Conservation (phyloP, 2,329 filamentous ascomycete species). For the Dothideomycetes sp. region DNA sequence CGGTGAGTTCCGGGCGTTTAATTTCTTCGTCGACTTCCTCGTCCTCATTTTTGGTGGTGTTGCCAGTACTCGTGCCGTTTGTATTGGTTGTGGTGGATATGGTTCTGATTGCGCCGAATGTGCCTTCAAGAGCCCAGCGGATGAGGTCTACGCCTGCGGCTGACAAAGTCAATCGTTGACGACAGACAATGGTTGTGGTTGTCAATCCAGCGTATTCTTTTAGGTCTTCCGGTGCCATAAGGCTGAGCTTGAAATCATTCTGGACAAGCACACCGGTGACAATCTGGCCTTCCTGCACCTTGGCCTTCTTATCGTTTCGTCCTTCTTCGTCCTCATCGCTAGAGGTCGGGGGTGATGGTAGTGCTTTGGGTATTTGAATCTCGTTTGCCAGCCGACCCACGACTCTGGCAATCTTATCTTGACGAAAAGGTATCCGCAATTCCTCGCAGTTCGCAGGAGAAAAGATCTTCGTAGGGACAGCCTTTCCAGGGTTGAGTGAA, state of each 20-base stretch:
- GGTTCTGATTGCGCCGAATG: conserved; percentile 67
- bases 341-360: conserved; percentile 22
- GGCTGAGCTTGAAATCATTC: conserved; percentile 91
- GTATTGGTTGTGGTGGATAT: conserved; percentile 16
- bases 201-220: conserved; percentile 95
- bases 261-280: conserved; percentile 89
- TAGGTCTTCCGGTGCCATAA: conserved; percentile 94
- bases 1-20: conserved; percentile 30
- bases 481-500: conserved; percentile 76
- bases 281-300: conserved; percentile 39
- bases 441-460: conserved; percentile 93
- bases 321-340: conserved; percentile 31
- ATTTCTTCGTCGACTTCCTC: conserved; percentile 18
- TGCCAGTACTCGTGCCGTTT: conserved; percentile 28
- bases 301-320: conserved; percentile 16
- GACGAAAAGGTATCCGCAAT: conserved; percentile 85
- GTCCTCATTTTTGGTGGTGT: conserved; percentile 20
- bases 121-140: conserved; percentile 86
- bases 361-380: conserved; percentile 52
- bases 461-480: conserved; percentile 78
- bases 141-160: conserved; percentile 86
- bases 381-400: conserved; percentile 78
- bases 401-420: conserved; percentile 91
- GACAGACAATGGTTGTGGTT: conserved; percentile 87
- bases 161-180: conserved; percentile 76